These are phyloP conservation scores for Amesomyces nigricolor DNA, from an alignment of 2,329 filamentous ascomycete genomes.

Conservation along the genomic window DNA sequence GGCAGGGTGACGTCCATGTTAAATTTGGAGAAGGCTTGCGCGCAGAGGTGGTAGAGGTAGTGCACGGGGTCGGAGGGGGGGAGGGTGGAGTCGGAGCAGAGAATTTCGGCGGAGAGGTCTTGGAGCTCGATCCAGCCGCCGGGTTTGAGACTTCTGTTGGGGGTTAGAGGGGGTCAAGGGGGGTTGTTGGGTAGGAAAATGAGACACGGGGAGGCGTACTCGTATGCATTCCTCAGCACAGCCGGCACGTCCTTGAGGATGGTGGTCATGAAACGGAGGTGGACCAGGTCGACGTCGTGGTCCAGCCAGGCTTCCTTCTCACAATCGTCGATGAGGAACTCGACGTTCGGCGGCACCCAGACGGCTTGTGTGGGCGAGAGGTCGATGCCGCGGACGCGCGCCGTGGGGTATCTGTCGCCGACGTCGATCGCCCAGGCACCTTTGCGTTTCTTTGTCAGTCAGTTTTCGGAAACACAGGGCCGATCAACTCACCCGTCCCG, in stretches of 20 bases:
- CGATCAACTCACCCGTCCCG: conserved; percentile 30
- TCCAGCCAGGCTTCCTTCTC: conserved; percentile 32
- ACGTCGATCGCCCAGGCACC: conserved; percentile 24
- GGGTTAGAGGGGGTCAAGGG: not conserved
- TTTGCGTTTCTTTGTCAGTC: not conserved
- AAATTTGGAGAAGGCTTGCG: conserved; percentile 28
- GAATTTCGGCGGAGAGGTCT: conserved; percentile 27
- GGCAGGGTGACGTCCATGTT: conserved; percentile 28
- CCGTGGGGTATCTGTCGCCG: conserved; percentile 35
- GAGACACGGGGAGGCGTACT: conserved; percentile 24
- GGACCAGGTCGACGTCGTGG: conserved; percentile 28
- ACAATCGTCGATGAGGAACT: conserved; percentile 36
- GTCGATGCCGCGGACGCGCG: conserved; percentile 37
- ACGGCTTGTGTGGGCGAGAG: conserved; percentile 37
- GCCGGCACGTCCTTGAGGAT: conserved; percentile 45
- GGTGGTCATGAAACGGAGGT: conserved; percentile 29
- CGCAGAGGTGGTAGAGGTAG: conserved; percentile 29
- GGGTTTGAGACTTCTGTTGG: conserved; percentile 23
- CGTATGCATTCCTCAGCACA: conserved; percentile 39
- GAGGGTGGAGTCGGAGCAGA: conserved; percentile 25
- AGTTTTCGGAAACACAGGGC: not conserved
- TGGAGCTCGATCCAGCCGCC: conserved; percentile 31
- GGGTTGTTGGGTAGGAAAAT: not conserved
- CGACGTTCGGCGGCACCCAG: conserved; percentile 38
- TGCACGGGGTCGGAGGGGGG: conserved; percentile 24